Base-by-base conservation (phyloP, 2,329 filamentous ascomycete genomes). In the Venturia oleaginea region DNA sequence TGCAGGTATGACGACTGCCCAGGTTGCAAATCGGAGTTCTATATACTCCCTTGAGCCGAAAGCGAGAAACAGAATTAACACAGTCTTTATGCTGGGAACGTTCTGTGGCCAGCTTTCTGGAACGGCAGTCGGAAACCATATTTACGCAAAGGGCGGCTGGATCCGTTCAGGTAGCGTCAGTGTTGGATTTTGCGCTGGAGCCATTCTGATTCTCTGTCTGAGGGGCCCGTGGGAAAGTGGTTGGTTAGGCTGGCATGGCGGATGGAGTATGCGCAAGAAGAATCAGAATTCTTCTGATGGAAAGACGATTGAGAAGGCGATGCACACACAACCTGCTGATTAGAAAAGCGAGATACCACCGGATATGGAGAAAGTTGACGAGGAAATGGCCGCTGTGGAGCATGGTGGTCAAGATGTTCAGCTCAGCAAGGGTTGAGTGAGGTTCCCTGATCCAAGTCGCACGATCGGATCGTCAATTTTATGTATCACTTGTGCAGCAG, bases 71-170 rank as follows among this genome's bases (percentile, higher is more conserved):
- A 76, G 90, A 3, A 83, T 93, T 30, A 94, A 94, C 71, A 92
- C 90, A 0, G 88, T 86, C 0, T 94, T 91, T 70, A 94, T 93
- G 90, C 81, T 92, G 0, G 81, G 82, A 8, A 85, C 84, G 0
- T 93, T 93, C 70, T 85, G 83, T 34, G 90, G 90, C 0, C 90
- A 94, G 76, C 71, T 94, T 59, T 86, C 86, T 1, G 90, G 90
- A 0, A 83, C 80, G 2, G 74, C 77, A 11, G 78, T 75, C 0
- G 82, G 82, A 0, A 84, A 82, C 67, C 76, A 79, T 55, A 72
- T 86, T 15, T 87, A 84, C 70, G 82, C 81, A 6, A 66, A 73
- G 4, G 80, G 78, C 0, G 84, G 84, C 0, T 87, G 85, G 85
- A 75, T 81, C 2, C 76, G 76, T 17, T 82, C 79, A 66, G 84